Evolutionary conservation across 1,284 basidiomycete species (phyloP), one percentile per base, ranked within the genome.

Genomic region (Inonotus hispidus): DNA sequence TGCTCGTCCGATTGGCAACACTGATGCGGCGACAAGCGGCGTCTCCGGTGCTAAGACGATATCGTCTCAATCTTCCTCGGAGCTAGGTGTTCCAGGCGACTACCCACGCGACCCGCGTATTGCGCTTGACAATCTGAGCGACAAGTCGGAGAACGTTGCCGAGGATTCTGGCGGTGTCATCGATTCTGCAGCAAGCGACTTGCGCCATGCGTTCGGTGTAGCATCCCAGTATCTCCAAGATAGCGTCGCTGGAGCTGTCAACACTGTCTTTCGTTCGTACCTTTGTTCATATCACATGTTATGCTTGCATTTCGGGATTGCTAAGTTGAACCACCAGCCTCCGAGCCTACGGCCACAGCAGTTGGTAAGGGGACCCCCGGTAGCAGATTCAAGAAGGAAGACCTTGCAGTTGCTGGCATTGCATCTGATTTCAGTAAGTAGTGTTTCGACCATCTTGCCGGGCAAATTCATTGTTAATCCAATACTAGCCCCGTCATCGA

Each of bases 71-170:
- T 39, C 53, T n/a, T 41, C 39, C 32, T 56, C 55, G 10, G 41
- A 41, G 14, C 19, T 21, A 10, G 41, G 41, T 3, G 8, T 56
- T 1, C 55, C 55, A 3, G 57, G 57, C 10, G 19, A 29, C n/a
- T 58, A 21, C 23, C 57, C 57, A 23, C 45, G 57, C n/a, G 57
- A 58, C 19, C 57, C 57, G 37, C 57, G 37, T 19, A 16, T 39
- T 16, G 46, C 57, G 16, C 37, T 58, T 16, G 57, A 58, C 4
- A 25, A 38, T n/a, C 57, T 58, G 27, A 45, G 13, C 21, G 53
- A 55, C 19, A 21, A 45, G 23, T 0, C 45, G 8, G 32, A 21
- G 2, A 21, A n/a, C n/a, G n/a, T 21, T n/a, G 25, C 8, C 8
- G 25, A 32, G 16, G 21, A 47, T 29, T 19, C 19, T 16, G 43